Evolutionary conservation across 2,329 filamentous ascomycete genomes (phyloP).

Genomic region (Penicillium sp.): DNA sequence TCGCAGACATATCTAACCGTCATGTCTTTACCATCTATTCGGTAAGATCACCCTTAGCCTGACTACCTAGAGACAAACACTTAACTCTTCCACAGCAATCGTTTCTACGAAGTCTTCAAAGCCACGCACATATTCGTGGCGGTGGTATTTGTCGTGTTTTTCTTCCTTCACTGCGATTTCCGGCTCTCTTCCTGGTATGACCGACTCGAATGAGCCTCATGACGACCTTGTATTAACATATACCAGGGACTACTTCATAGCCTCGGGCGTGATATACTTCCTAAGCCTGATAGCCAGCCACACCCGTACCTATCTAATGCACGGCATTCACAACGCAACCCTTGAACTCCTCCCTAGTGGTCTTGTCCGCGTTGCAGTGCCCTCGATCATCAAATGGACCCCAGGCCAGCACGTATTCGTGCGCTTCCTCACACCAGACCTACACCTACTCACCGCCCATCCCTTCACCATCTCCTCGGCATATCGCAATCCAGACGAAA

Average conservation of each 20-base stretch:
- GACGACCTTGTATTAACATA: not conserved
- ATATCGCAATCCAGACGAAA: conserved; percentile 27
- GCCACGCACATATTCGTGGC: conserved; percentile 52
- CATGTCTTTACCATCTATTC: conserved; percentile 51
- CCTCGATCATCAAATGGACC: conserved; percentile 46
- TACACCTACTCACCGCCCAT: conserved; percentile 47
- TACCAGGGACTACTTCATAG: conserved; percentile 58
- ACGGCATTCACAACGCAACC: conserved; percentile 47
- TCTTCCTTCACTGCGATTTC: conserved; percentile 59
- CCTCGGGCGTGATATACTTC: conserved; percentile 51
- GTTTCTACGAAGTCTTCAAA: conserved; percentile 60
- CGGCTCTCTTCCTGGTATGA: conserved; percentile 51
- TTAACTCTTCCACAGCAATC: conserved; percentile 37
- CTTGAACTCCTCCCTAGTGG: conserved; percentile 42
- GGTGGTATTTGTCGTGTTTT: conserved; percentile 54
- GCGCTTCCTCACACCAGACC: conserved; percentile 45
- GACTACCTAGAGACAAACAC: not conserved
- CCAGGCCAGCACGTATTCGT: conserved; percentile 56
- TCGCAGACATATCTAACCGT: conserved; percentile 56
- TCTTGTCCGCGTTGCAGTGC: conserved; percentile 44
- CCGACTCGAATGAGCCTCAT: not conserved
- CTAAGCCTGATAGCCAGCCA: conserved; percentile 46
- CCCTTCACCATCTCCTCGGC: conserved; percentile 56
- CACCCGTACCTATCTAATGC: conserved; percentile 47
- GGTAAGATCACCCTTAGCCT: conserved; percentile 36